A percentile compares a stretch with the other conserved stretches of the same genome.
Evolutionary conservation across 73 alveolate species (phyloP).

Genomic region (Stentor coeruleus): DNA sequence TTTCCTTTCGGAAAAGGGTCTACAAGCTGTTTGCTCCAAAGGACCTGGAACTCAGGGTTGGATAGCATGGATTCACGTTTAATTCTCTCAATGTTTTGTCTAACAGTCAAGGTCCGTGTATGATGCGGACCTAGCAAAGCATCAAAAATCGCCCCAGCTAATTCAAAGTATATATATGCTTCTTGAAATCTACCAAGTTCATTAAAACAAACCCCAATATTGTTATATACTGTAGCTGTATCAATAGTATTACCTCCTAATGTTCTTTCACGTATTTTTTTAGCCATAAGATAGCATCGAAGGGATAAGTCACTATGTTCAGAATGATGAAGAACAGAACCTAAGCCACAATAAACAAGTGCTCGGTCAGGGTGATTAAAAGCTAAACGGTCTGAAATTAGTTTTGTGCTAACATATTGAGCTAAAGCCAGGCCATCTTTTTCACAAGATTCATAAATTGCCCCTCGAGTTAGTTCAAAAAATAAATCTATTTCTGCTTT

Average conservation of each 20-base stretch:
- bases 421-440: constrained; percentile 89
- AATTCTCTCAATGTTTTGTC: constrained; percentile 59
- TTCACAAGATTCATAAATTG: constrained; percentile 90
- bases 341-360: constrained; percentile 89
- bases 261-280: constrained; percentile 94
- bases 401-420: constrained; percentile 76
- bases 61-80: constrained; percentile 43
- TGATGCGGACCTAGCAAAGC: constrained; percentile 77
- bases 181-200: constrained; percentile 79
- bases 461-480: constrained; percentile 84
- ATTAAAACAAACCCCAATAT: constrained; percentile 87
- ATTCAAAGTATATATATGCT: constrained; percentile 74
- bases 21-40: constrained; percentile 75
- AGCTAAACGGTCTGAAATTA: constrained; percentile 68
- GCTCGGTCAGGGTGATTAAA: constrained; percentile 95
- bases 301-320: constrained; percentile 91
- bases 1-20: constrained; percentile 78
- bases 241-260: constrained; percentile 98
- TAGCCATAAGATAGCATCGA: constrained; percentile 82
- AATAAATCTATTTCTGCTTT: constrained; percentile 71
- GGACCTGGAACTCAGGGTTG: constrained; percentile 52
- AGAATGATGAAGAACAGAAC: constrained; percentile 87
- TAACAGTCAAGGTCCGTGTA: constrained; percentile 75
- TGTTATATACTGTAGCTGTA: constrained; percentile 95
- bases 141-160: constrained; percentile 76